These are phyloP conservation scores for Nitzschia inconspicua DNA, from an alignment of 108 stramenopile species.

Conservation along the genomic window DNA sequence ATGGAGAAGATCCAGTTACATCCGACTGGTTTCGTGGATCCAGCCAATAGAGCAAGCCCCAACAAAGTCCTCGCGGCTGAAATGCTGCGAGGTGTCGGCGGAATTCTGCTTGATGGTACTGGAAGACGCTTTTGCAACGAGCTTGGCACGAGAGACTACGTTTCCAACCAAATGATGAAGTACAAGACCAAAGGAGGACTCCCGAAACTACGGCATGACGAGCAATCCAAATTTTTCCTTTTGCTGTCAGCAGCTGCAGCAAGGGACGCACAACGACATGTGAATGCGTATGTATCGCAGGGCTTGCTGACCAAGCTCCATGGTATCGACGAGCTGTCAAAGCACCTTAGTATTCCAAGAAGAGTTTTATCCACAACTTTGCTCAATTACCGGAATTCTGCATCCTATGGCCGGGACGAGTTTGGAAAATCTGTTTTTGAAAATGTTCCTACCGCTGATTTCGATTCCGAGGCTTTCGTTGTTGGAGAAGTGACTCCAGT, in stretches of 20 bases:
- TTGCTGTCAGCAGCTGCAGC: constrained; percentile 77
- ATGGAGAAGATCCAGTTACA: constrained; percentile 99
- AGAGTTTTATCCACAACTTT: constrained; percentile 45
- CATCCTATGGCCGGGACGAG: constrained; percentile 49
- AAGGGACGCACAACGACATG: constrained; percentile 78
- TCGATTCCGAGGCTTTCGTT: constrained; percentile 66
- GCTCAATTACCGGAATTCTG: constrained; percentile 53
- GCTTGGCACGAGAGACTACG: constrained; percentile 55
- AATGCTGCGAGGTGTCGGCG: constrained; percentile 85
- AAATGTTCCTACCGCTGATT: constrained; percentile 48
- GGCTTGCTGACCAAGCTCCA: not conserved
- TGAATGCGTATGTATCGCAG: constrained; percentile 64
- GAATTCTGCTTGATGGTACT: constrained; percentile 55
- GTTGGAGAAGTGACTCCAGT: constrained; percentile 78
- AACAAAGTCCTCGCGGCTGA: constrained; percentile 88
- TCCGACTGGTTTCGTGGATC: constrained; percentile 98
- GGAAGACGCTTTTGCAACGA: constrained; percentile 82
- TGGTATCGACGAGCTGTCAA: not conserved
- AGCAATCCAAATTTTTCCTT: constrained; percentile 68
- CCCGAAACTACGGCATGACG: constrained; percentile 35
- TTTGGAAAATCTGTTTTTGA: constrained; percentile 72
- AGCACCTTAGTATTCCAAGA: constrained; percentile 20
- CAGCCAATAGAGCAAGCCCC: constrained; percentile 81
- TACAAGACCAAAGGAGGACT: too few relatives aligned
- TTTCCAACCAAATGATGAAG: constrained; percentile 45